Conservation (phyloP, 2,329 filamentous ascomycete genomes). For the Nigrograna mackinnonii region DNA sequence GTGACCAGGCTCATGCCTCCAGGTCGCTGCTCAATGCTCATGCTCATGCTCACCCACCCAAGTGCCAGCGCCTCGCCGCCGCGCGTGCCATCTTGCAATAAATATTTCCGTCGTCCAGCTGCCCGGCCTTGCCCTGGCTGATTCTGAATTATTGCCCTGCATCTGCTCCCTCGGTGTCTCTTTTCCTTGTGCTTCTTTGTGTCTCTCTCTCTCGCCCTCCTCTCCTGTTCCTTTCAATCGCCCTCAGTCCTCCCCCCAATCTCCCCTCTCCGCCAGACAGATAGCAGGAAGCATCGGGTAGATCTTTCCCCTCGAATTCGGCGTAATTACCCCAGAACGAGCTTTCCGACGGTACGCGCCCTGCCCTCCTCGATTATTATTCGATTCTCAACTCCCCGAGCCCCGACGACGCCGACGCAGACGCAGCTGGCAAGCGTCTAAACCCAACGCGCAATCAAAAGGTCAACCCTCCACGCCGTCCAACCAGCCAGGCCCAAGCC, state of each 20-base stretch:
- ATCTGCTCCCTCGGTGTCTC: slow-evolving; percentile 3
- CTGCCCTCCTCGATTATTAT: not conserved
- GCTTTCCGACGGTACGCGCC: not conserved
- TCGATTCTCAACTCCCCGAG: not conserved
- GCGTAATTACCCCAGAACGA: not conserved
- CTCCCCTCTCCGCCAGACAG: too few relatives aligned
- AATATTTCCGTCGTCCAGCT: slow-evolving; percentile 17
- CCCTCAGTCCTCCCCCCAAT: slow-evolving; percentile 1
- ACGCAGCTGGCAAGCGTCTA: too few relatives aligned
- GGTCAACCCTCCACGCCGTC: too few relatives aligned
- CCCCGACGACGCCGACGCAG: not conserved
- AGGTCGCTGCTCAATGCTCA: slow-evolving; percentile 1
- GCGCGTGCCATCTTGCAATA: slow-evolving; percentile 7
- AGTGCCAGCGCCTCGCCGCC: slow-evolving; percentile 6
- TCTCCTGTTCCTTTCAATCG: slow-evolving; percentile 3
- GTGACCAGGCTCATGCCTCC: slow-evolving; percentile 14
- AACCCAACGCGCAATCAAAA: too few relatives aligned
- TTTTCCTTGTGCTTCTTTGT: not conserved
- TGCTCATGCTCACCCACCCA: slow-evolving; percentile 6
- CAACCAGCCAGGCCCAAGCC: too few relatives aligned
- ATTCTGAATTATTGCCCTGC: too few relatives aligned
- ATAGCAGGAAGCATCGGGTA: too few relatives aligned
- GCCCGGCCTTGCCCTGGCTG: too few relatives aligned
- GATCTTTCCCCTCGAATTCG: not conserved
- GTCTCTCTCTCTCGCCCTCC: slow-evolving; percentile 5